Evolutionary conservation across 2,329 filamentous ascomycete genomes (phyloP).

Genomic region (Botryotinia narcissicola): DNA sequence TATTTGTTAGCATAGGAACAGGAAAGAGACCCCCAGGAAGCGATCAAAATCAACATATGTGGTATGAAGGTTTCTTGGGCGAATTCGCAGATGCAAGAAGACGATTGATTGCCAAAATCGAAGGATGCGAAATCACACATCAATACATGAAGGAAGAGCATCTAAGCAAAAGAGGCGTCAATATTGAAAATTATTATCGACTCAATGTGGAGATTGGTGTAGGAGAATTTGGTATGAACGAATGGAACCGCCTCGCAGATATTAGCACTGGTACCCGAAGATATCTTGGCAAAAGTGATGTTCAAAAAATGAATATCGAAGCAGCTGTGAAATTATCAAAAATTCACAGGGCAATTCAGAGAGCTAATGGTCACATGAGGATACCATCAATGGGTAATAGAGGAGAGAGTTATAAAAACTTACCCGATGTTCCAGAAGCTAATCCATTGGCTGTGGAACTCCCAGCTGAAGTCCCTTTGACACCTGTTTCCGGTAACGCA

Average conservation of each 20-base stretch:
- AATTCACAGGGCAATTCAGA: conserved; percentile 68
- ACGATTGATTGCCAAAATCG: conserved; percentile 85
- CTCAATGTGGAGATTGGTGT: conserved; percentile 97
- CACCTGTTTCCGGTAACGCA: conserved; percentile 20
- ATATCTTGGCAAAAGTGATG: conserved; percentile 71
- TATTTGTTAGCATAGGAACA: conserved; percentile 92
- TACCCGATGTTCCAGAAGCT: conserved; percentile 41
- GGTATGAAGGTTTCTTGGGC: conserved; percentile 93
- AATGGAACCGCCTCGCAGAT: conserved; percentile 90
- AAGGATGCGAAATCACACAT: conserved; percentile 90
- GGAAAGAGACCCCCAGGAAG: conserved; percentile 72
- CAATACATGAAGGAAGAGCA: conserved; percentile 80
- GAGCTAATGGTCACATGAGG: conserved; percentile 27
- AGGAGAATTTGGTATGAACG: conserved; percentile 97
- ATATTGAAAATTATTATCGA: conserved; percentile 87
- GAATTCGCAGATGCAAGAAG: conserved; percentile 88
- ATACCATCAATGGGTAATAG: conserved; percentile 13
- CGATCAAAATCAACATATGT: conserved; percentile 71
- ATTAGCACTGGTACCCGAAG: conserved; percentile 89
- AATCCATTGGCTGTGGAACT: conserved; percentile 50
- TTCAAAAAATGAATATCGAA: conserved; percentile 74
- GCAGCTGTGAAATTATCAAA: conserved; percentile 79
- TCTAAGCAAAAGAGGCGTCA: conserved; percentile 73
- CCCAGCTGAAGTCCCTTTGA: conserved; percentile 47
- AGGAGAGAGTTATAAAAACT: conserved; percentile 23